phyloP scores from a whole-genome alignment of 371 early-diverging fungal genomes.

The Syncephalastrum sp. region DNA sequence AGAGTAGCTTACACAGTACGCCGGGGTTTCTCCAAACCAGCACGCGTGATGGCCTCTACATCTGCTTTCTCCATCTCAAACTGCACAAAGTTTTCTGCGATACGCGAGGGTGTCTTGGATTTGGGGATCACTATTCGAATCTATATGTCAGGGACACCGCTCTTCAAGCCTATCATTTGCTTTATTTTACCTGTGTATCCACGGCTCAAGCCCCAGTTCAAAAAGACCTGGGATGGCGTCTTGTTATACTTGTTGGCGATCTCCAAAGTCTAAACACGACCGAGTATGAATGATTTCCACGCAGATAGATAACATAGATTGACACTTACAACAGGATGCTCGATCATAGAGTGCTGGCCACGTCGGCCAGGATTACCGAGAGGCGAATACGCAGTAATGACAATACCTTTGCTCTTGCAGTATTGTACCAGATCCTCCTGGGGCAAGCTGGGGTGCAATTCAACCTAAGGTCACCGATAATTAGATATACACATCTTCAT shows the following conservation, averaged over 20 bases:
- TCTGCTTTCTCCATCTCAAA: slow-evolving; percentile 37
- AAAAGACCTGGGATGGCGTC: slow-evolving; percentile 66
- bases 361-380: slow-evolving; percentile 26
- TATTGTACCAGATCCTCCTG: slow-evolving; percentile 35
- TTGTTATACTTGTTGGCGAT: slow-evolving; percentile 70
- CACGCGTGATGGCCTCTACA: slow-evolving; percentile 28
- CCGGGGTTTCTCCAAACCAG: slow-evolving; percentile 25
- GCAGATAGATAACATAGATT: too few species aligned
- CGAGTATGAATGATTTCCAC: background rate
- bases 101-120: slow-evolving; percentile 48
- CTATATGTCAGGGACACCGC: too few species aligned
- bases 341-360: too few species aligned
- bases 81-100: slow-evolving; percentile 40
- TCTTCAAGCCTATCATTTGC: background rate
- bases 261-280: slow-evolving; percentile 16
- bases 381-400: slow-evolving; percentile 40
- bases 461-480: too few species aligned
- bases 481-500: background rate
- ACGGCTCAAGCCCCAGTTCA: slow-evolving; percentile 75
- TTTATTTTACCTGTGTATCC: slow-evolving; percentile 32
- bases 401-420: slow-evolving; percentile 33
- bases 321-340: too few species aligned
- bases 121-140: slow-evolving; percentile 52
- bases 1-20: slow-evolving; percentile 20
- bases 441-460: slow-evolving; percentile 41